A percentile compares a stretch with the other conserved stretches of the same genome.
Conservation (phyloP, 2,329 filamentous ascomycete genomes). For the Fusarium guadeloupense region DNA sequence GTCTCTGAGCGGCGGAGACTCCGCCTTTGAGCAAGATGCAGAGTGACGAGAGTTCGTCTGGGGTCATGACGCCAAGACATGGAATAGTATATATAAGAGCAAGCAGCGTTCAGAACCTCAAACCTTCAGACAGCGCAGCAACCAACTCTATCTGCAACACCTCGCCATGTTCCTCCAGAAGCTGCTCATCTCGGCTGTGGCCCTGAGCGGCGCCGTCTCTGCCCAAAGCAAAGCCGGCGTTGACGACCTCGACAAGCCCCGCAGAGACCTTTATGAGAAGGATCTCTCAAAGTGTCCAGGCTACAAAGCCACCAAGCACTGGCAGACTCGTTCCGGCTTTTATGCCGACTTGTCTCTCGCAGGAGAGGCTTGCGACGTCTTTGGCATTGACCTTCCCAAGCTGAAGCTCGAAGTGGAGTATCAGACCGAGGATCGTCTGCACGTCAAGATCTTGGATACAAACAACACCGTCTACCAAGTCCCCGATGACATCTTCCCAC, state of each 20-base stretch:
- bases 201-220: slow-evolving; percentile 20
- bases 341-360: slow-evolving; percentile 76
- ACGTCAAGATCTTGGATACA: slow-evolving; percentile 76
- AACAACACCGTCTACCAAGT: slow-evolving; percentile 78
- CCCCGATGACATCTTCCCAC: slow-evolving; percentile 72
- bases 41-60: not conserved
- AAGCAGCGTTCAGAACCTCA: not conserved
- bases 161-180: slow-evolving; percentile 30
- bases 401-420: slow-evolving; percentile 69
- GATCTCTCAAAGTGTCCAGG: slow-evolving; percentile 65
- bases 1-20: slow-evolving; percentile 16
- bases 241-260: slow-evolving; percentile 23
- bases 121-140: not conserved
- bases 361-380: slow-evolving; percentile 77
- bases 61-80: not conserved
- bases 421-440: slow-evolving; percentile 64
- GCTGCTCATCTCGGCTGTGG: slow-evolving; percentile 24
- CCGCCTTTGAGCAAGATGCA: slow-evolving; percentile 15
- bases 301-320: slow-evolving; percentile 71
- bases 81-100: slow-evolving; percentile 16
- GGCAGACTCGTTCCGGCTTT: slow-evolving; percentile 62
- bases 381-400: slow-evolving; percentile 76
- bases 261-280: slow-evolving; percentile 34
- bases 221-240: slow-evolving; percentile 36
- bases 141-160: slow-evolving; percentile 1